Evolutionary conservation across 148 eudicot species (phyloP).

Genomic region (Diospyros kaki): DNA sequence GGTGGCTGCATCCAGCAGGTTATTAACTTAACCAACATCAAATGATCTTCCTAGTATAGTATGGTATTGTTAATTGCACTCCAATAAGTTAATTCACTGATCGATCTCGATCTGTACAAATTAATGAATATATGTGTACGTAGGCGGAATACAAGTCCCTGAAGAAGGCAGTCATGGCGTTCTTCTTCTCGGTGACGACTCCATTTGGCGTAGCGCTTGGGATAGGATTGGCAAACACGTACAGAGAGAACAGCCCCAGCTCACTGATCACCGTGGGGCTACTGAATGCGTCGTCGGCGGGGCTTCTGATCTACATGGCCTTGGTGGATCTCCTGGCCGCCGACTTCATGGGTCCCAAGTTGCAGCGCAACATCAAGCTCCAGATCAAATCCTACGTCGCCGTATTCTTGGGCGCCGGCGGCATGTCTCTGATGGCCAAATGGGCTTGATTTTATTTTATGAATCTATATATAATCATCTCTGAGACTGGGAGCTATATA

Average conservation of each 20-base stretch:
- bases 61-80: background rate
- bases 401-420: constrained; percentile 29
- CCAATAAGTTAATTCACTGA: too few species aligned
- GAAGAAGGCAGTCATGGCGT: constrained; percentile 23
- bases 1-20: constrained; percentile 85
- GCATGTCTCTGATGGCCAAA: constrained; percentile 33
- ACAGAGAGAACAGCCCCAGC: constrained; percentile 26
- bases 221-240: constrained; percentile 14
- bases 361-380: constrained; percentile 25
- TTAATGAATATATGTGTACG: background rate
- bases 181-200: constrained; percentile 35
- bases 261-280: constrained; percentile 21
- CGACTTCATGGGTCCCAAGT: constrained; percentile 32
- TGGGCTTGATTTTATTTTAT: constrained; percentile 19
- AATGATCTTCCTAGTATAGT: too few species aligned
- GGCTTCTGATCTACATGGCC: constrained; percentile 35
- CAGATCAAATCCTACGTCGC: constrained; percentile 23
- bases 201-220: constrained; percentile 36
- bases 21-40: background rate
- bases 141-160: constrained; percentile 27
- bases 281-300: constrained; percentile 26
- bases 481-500: too few species aligned
- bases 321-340: constrained; percentile 28
- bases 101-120: too few species aligned
- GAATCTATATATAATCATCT: background rate